Percentiles rank a stretch among this genome's conserved stretches.
These are phyloP conservation scores for Wickerhamomyces strasburgensis DNA, from an alignment of 805 yeast genomes.

Conservation along the genomic window DNA sequence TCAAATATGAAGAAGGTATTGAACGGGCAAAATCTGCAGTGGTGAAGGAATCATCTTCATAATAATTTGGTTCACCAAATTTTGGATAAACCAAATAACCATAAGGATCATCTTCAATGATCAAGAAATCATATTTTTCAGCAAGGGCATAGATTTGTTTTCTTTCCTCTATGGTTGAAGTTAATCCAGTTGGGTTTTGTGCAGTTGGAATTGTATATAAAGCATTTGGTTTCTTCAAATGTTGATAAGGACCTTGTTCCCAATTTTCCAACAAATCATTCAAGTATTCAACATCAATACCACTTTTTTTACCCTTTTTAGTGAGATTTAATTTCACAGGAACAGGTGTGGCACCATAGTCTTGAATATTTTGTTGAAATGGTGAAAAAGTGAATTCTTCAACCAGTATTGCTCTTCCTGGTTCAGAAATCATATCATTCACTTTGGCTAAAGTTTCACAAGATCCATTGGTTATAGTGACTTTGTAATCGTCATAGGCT, in stretches of 20 bases:
- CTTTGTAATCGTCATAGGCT: conserved; percentile 30
- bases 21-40: neutral
- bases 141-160: conserved; percentile 46
- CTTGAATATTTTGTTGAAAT: neutral
- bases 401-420: conserved; percentile 50
- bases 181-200: conserved; percentile 61
- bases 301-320: conserved; percentile 34
- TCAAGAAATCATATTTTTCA: conserved; percentile 47
- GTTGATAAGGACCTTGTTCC: conserved; percentile 40
- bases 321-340: conserved; percentile 36
- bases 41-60: neutral
- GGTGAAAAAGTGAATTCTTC: conserved; percentile 65
- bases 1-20: conserved; percentile 44
- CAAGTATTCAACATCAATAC: conserved; percentile 44
- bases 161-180: conserved; percentile 44
- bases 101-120: conserved; percentile 67
- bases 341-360: conserved; percentile 34
- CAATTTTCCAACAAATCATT: conserved; percentile 43
- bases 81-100: conserved; percentile 57
- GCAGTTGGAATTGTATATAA: conserved; percentile 55
- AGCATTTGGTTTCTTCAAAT: conserved; percentile 40
- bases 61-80: conserved; percentile 24
- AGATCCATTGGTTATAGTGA: conserved; percentile 40
- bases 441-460: conserved; percentile 49
- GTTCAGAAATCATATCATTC: conserved; percentile 43